A percentile compares a stretch with the other conserved stretches of the same genome.
Evolutionary conservation across 2,329 filamentous ascomycete species (phyloP).

Genomic region (Ophiostoma perfectum): DNA sequence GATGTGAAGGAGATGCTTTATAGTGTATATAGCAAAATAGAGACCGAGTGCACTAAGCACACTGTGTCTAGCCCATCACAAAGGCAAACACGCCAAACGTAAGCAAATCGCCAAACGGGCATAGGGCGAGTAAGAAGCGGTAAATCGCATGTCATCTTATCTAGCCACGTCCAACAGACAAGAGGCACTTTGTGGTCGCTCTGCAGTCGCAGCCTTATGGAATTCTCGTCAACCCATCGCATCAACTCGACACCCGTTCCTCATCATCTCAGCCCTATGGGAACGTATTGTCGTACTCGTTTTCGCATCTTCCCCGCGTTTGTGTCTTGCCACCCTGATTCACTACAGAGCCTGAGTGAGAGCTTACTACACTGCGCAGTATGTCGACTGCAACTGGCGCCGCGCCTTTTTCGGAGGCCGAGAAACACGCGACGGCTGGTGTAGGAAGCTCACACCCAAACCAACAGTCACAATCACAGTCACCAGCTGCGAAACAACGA

Average conservation of each 20-base stretch:
- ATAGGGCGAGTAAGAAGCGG: slow-evolving; percentile 3
- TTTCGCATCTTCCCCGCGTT: neutral
- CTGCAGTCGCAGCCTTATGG: neutral
- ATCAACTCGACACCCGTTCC: too few relatives aligned
- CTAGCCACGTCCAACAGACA: neutral
- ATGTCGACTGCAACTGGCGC: slow-evolving; percentile 9
- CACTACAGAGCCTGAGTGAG: neutral
- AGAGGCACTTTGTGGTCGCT: neutral
- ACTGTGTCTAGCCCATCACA: neutral
- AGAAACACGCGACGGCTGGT: slow-evolving; percentile 26
- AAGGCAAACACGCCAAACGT: neutral
- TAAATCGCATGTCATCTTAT: neutral
- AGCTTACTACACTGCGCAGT: neutral
- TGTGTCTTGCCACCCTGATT: neutral
- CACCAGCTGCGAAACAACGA: slow-evolving; percentile 34
- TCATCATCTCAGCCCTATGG: neutral
- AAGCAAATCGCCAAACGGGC: slow-evolving; percentile 1
- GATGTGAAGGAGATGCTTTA: neutral
- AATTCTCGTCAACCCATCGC: neutral
- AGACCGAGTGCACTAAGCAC: accelerated
- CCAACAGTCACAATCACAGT: neutral
- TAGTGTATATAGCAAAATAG: neutral
- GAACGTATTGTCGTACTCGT: neutral
- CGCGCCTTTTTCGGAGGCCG: slow-evolving; percentile 25
- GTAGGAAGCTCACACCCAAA: neutral